These are phyloP conservation scores for Cytospora leucostoma DNA, from an alignment of 2,329 filamentous ascomycete species.

Conservation along the genomic window DNA sequence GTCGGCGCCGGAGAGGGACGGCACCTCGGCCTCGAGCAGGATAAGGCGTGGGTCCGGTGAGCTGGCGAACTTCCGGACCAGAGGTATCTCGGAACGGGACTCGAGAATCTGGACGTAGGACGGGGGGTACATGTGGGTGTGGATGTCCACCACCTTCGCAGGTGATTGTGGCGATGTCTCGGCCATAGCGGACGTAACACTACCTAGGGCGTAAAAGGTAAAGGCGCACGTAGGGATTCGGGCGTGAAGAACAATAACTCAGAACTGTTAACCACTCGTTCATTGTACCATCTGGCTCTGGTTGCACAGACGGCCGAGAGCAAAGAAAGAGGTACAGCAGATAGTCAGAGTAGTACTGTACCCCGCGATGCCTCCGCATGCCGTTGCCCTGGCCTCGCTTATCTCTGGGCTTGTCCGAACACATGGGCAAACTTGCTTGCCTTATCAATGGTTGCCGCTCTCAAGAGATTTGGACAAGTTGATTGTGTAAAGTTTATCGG, in stretches of 20 bases:
- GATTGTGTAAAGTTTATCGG: conserved; percentile 10
- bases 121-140: conserved; percentile 71
- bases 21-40: conserved; percentile 49
- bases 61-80: conserved; percentile 66
- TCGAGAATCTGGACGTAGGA: conserved; percentile 63
- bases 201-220: not conserved
- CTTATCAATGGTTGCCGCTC: conserved; percentile 8
- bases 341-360: not conserved
- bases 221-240: not conserved
- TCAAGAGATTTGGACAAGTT: conserved; percentile 8
- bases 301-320: conserved; percentile 12
- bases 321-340: not conserved
- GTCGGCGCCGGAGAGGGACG: conserved; percentile 40
- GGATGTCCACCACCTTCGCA: conserved; percentile 61
- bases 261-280: not conserved
- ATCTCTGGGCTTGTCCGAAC: conserved; percentile 5
- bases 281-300: not conserved
- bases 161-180: conserved; percentile 7
- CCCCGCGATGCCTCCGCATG: conserved; percentile 8
- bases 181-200: conserved; percentile 7
- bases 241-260: not conserved
- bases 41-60: conserved; percentile 58
- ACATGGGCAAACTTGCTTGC: conserved; percentile 2
- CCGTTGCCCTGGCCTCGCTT: conserved; percentile 1
- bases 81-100: conserved; percentile 63